Evolutionary conservation across 495 filamentous ascomycete species (phyloP), one percentile per base, ranked within the genome.

Genomic region (Pyrenula massariospora): DNA sequence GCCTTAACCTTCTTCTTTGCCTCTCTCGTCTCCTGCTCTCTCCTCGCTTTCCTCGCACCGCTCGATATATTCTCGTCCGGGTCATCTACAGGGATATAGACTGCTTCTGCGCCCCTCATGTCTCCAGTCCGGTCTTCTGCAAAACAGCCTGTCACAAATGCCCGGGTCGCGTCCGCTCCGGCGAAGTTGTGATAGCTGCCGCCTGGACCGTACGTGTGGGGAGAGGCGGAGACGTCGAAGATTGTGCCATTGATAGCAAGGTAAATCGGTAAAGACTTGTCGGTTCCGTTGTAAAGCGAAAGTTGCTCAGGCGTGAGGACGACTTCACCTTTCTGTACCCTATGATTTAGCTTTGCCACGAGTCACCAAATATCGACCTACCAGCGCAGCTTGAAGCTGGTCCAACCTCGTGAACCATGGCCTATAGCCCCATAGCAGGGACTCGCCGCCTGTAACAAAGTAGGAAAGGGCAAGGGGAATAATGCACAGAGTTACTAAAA

Each of bases 131-230:
- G 72, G 73, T 97, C 92, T 52, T 87, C 84, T 25, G 81, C 72
- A 75, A 99, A 99, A 68, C 93, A 99, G 1, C 88, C 89, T n/a
- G 93, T 96, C n/a, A 99, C 83, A 70, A 89, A 99, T 2, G 86
- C 88, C 24, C 93, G 85, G 1, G 87, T 81, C 5, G 93, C 93
- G 69, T 99, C 93, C 19, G 76, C 74, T 25, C 93, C 93, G 0
- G 89, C 77, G 70, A 99, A 96, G 73, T 88, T 87, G 54, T 82
- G 76, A 77, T 99, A 99, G 50, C 78, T 79, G 1, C 93, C 94
- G 19, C 89, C 91, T 0, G 91, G 89, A 1, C 93, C 92, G 78
- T 99, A 98, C 61, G 86, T 83, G 20, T 73, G 69, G 0, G 76
- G 81, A 59, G 86, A 86, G 3, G 80, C 73, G 12, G 85, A 84